Conservation (phyloP, 78 protist species). For the Polysphondylium violaceum region DNA sequence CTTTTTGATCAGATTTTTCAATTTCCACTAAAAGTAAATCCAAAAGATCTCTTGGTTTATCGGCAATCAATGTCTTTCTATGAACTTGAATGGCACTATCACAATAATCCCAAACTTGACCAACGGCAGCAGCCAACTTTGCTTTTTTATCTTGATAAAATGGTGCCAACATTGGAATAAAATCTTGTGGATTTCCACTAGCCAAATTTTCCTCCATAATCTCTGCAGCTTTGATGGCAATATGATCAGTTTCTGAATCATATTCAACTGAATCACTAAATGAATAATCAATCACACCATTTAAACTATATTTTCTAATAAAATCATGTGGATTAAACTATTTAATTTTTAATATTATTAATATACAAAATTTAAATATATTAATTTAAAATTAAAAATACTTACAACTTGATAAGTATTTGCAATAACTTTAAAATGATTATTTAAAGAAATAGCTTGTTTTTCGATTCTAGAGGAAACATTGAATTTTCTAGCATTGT, state of each 20-base stretch:
- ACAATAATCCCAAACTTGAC: conserved; percentile 74
- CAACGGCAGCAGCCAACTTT: conserved; percentile 18
- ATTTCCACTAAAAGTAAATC: conserved; percentile 45
- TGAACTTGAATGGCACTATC: conserved; percentile 42
- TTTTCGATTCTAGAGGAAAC: conserved; percentile 66
- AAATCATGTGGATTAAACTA: conserved; percentile 68
- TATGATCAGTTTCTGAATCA: conserved; percentile 62
- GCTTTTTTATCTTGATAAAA: conserved; percentile 40
- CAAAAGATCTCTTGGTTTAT: conserved; percentile 66
- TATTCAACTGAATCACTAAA: conserved; percentile 59
- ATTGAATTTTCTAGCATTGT: conserved; percentile 52
- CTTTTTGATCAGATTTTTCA: conserved; percentile 55
- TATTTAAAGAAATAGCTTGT: conserved; percentile 54
- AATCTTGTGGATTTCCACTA: conserved; percentile 78
- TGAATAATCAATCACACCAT: conserved; percentile 76
- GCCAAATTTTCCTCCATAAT: conserved; percentile 76
- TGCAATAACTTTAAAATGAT: conserved; percentile 40
- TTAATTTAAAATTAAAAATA: not conserved
- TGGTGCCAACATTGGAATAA: conserved; percentile 61
- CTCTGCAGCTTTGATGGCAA: conserved; percentile 71
- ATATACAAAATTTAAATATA: not conserved
- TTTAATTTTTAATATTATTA: not conserved
- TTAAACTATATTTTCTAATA: conserved; percentile 72
- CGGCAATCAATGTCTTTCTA: conserved; percentile 34
- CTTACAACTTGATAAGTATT: conserved; percentile 24